Conservation (phyloP, 805 yeast genomes). For the Metschnikowia gruessii region DNA sequence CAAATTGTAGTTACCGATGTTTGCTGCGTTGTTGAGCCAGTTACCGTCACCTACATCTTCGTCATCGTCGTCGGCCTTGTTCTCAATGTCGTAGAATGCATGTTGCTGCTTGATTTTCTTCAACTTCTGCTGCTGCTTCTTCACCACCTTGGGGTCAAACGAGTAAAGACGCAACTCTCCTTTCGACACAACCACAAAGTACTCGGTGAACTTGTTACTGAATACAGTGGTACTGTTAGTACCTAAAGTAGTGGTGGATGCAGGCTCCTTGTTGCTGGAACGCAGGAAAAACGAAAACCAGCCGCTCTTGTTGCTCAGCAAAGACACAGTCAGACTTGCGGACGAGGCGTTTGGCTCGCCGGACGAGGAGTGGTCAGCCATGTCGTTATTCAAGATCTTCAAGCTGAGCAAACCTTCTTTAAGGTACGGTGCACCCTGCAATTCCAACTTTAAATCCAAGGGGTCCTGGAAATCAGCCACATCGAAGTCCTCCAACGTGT, state of each 20-base stretch:
- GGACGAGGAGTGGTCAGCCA: conserved; percentile 25
- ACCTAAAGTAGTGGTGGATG: conserved; percentile 10
- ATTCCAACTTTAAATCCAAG: conserved; percentile 58
- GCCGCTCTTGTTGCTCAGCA: conserved; percentile 7
- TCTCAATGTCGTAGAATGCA: conserved; percentile 19
- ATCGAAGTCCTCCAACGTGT: conserved; percentile 36
- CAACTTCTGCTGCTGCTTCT: conserved; percentile 37
- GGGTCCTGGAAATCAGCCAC: conserved; percentile 44
- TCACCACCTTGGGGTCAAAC: conserved; percentile 45
- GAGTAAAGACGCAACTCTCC: conserved; percentile 62
- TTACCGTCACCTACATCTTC: conserved; percentile 56
- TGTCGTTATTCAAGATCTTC: conserved; percentile 37
- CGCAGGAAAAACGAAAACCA: conserved; percentile 22
- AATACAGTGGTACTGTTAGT: conserved; percentile 16
- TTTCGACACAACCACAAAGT: conserved; percentile 64
- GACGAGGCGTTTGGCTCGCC: conserved; percentile 10
- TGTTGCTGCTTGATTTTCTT: conserved; percentile 23
- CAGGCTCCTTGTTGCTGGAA: conserved; percentile 2
- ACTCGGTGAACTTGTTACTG: conserved; percentile 37
- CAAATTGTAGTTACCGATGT: conserved; percentile 50
- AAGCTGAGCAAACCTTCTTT: conserved; percentile 65
- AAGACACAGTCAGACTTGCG: conserved; percentile 14
- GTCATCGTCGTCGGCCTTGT: conserved; percentile 27
- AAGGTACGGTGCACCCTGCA: conserved; percentile 73
- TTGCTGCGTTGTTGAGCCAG: conserved; percentile 63